Conservation (phyloP, 768 basidiomycete species). For the Leccinum barrowsii region DNA sequence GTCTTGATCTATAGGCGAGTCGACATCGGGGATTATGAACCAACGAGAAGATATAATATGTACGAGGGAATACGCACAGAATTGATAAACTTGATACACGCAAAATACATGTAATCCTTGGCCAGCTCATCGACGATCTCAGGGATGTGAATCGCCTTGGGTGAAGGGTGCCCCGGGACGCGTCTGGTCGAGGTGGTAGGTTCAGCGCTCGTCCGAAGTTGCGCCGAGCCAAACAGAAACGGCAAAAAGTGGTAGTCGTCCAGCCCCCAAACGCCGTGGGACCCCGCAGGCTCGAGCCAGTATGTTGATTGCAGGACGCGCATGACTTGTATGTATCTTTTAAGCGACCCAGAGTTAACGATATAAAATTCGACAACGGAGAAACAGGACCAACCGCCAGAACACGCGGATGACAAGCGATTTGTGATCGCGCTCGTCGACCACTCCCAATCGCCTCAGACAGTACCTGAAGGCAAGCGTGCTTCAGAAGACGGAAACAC, state of each 20-base stretch:
- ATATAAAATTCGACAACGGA: background rate
- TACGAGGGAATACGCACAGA: slow-evolving; percentile 51
- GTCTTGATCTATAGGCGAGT: slow-evolving; percentile 72
- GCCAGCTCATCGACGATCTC: slow-evolving; percentile 92
- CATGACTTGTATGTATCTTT: slow-evolving; percentile 74
- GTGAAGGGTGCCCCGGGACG: slow-evolving; percentile 68
- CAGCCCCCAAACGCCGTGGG: slow-evolving; percentile 96
- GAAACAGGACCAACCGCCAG: slow-evolving; percentile 59
- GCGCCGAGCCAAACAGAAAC: slow-evolving; percentile 83
- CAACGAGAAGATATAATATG: too few relatives aligned
- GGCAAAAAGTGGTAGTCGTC: slow-evolving; percentile 97
- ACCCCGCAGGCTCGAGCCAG: slow-evolving; percentile 98
- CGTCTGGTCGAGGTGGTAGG: slow-evolving; percentile 8
- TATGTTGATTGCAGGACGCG: slow-evolving; percentile 87
- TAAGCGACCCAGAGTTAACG: background rate
- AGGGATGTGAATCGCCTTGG: slow-evolving; percentile 87
- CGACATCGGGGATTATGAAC: too few relatives aligned
- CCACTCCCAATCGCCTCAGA: slow-evolving; percentile 64
- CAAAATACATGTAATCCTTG: slow-evolving; percentile 94
- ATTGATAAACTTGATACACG: slow-evolving; percentile 94
- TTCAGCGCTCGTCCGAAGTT: slow-evolving; percentile 39
- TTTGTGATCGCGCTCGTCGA: slow-evolving; percentile 61
- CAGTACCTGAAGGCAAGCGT: slow-evolving; percentile 58
- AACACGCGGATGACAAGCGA: slow-evolving; percentile 82
- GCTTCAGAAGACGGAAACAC: background rate